Conservation (phyloP, 2,329 filamentous ascomycete genomes). For the Colletotrichum echinochloae region DNA sequence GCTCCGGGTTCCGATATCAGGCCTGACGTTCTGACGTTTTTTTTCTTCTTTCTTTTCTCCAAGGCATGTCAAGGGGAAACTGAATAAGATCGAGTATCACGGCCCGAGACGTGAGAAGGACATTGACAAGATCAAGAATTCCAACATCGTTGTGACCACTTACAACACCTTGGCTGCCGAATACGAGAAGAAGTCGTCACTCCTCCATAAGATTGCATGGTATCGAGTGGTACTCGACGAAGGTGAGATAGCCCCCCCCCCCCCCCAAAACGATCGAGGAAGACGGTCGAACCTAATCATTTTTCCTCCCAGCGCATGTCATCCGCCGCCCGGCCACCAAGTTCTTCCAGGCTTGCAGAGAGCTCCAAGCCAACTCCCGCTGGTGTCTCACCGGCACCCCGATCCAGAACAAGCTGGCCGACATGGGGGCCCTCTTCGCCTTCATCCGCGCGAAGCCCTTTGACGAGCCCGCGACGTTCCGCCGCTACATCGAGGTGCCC, state of each 20-base stretch:
- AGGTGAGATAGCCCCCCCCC: conserved; percentile 48
- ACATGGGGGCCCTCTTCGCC: conserved; percentile 62
- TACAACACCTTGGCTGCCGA: conserved; percentile 60
- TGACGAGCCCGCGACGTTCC: conserved; percentile 54
- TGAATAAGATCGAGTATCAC: conserved; percentile 53
- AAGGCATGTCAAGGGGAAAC: conserved; percentile 49
- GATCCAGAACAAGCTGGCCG: conserved; percentile 65
- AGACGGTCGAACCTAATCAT: not conserved
- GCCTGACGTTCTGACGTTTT: not conserved
- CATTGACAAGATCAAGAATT: conserved; percentile 45
- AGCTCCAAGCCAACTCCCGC: conserved; percentile 56
- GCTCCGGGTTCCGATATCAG: not conserved
- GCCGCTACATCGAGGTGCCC: conserved; percentile 57
- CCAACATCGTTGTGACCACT: conserved; percentile 60
- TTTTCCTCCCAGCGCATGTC: conserved; percentile 55
- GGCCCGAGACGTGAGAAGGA: conserved; percentile 48
- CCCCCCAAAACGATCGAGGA: not conserved
- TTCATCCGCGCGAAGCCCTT: conserved; percentile 60
- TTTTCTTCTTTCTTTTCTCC: too few relatives aligned
- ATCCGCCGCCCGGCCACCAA: conserved; percentile 59
- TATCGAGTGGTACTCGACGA: conserved; percentile 58
- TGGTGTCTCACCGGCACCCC: conserved; percentile 68
- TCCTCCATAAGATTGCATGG: conserved; percentile 54
- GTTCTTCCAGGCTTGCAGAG: conserved; percentile 56
- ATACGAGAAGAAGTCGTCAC: conserved; percentile 37